A percentile compares a stretch with the other conserved stretches of the same genome.
Evolutionary conservation across 306 rosid genomes (phyloP).

Genomic region (Rosa lucieae): DNA sequence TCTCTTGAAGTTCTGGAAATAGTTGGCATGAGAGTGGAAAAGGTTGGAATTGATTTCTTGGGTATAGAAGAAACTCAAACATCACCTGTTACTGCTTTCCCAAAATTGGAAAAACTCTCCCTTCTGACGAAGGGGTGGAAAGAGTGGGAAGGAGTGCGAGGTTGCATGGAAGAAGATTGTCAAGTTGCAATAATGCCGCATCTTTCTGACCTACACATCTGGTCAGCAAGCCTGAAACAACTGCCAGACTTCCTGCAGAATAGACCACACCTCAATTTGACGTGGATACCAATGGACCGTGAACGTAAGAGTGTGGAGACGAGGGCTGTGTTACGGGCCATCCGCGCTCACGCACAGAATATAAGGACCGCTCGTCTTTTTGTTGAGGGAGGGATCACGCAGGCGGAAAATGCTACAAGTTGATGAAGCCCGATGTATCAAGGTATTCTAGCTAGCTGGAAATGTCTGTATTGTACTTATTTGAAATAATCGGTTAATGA

Average conservation of each 20-base stretch:
- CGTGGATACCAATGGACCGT: no score
- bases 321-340: no score
- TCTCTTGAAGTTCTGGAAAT: no score
- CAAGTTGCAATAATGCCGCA: not conserved
- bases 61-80: not conserved
- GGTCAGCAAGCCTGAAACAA: not conserved
- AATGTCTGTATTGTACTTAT: no score
- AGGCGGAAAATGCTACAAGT: no score
- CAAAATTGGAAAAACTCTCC: not conserved
- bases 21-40: no score
- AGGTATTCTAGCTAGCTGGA: no score
- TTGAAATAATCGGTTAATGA: no score
- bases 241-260: not conserved
- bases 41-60: not conserved
- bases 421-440: no score
- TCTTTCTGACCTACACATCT: not conserved
- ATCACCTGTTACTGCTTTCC: not conserved
- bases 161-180: not conserved
- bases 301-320: no score
- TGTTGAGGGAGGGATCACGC: no score
- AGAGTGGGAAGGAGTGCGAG: slow-evolving; percentile 3
- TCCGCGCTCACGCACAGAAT: no score
- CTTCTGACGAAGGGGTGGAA: not conserved
- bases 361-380: not conserved
- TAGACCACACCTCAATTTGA: not conserved